These are phyloP conservation scores for Lagenidium sp. DNA, from an alignment of 352 stramenopile species.

Conservation along the genomic window DNA sequence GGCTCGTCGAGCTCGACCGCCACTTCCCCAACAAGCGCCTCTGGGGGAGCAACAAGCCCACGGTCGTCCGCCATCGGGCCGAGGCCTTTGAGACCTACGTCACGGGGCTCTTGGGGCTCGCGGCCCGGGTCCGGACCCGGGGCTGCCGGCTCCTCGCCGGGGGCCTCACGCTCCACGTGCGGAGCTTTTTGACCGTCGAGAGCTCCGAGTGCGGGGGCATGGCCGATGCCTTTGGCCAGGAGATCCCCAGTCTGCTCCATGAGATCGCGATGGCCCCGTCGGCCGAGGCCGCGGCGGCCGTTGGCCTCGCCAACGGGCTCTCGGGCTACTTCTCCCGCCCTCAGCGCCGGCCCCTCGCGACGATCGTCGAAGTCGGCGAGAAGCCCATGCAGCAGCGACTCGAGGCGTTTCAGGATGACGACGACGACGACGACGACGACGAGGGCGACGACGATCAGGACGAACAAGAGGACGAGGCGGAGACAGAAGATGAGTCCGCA, in stretches of 20 bases:
- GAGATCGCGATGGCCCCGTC: slow-evolving; percentile 22
- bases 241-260: slow-evolving; percentile 36
- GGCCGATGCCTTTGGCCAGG: slow-evolving; percentile 18
- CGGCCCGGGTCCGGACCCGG: slow-evolving; percentile 36
- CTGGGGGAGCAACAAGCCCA: slow-evolving; percentile 38
- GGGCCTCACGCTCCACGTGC: slow-evolving; percentile 40
- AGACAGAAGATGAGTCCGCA: no score
- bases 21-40: slow-evolving; percentile 50
- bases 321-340: no score
- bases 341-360: slow-evolving; percentile 36
- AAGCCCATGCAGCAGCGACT: slow-evolving; percentile 1
- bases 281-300: slow-evolving; percentile 1
- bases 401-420: slow-evolving; percentile 11
- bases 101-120: slow-evolving; percentile 39
- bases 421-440: slow-evolving; percentile 14
- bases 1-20: slow-evolving; percentile 31
- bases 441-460: slow-evolving; percentile 18
- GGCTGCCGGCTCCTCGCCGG: slow-evolving; percentile 43
- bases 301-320: neutral
- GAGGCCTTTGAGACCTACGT: slow-evolving; percentile 50
- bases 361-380: slow-evolving; percentile 23
- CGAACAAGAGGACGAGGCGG: slow-evolving; percentile 13
- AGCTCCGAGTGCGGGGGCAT: slow-evolving; percentile 30
- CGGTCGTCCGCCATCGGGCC: slow-evolving; percentile 31
- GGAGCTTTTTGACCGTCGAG: slow-evolving; percentile 52